Evolutionary conservation across 148 eudicot species (phyloP).

Genomic region (Simmondsia chinensis): DNA sequence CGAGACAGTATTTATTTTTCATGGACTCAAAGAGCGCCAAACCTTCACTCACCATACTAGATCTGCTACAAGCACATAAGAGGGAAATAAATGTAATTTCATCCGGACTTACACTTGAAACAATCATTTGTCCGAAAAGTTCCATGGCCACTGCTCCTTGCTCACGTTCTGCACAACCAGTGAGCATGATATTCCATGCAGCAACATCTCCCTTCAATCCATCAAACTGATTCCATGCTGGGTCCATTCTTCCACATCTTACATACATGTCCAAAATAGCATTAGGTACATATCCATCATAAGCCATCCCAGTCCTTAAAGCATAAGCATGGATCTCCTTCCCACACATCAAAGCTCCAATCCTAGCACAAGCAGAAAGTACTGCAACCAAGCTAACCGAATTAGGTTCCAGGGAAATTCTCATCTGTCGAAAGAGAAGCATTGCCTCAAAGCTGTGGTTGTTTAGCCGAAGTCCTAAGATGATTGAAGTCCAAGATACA

Average conservation of each 20-base stretch:
- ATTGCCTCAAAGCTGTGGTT: slow-evolving; percentile 70
- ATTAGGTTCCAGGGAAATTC: slow-evolving; percentile 45
- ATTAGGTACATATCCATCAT: slow-evolving; percentile 64
- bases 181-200: slow-evolving; percentile 83
- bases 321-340: slow-evolving; percentile 90
- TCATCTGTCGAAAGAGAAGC: slow-evolving; percentile 70
- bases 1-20: slow-evolving; percentile 31
- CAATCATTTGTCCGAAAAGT: slow-evolving; percentile 45
- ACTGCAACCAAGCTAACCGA: slow-evolving; percentile 63
- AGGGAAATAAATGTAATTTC: slow-evolving; percentile 59
- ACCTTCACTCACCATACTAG: slow-evolving; percentile 80
- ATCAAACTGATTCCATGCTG: slow-evolving; percentile 59
- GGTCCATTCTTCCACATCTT: slow-evolving; percentile 68
- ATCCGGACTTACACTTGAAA: slow-evolving; percentile 47
- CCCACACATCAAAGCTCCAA: slow-evolving; percentile 84
- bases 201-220: slow-evolving; percentile 36
- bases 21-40: slow-evolving; percentile 49
- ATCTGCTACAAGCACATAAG: slow-evolving; percentile 77
- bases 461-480: slow-evolving; percentile 65
- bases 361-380: slow-evolving; percentile 69
- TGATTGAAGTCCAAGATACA: slow-evolving; percentile 83
- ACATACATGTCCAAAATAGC: slow-evolving; percentile 85
- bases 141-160: slow-evolving; percentile 49
- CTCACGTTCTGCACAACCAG: slow-evolving; percentile 60
- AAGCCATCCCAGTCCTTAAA: slow-evolving; percentile 44